Conservation (phyloP, 768 basidiomycete genomes). For the Kwoniella heveanensis region DNA sequence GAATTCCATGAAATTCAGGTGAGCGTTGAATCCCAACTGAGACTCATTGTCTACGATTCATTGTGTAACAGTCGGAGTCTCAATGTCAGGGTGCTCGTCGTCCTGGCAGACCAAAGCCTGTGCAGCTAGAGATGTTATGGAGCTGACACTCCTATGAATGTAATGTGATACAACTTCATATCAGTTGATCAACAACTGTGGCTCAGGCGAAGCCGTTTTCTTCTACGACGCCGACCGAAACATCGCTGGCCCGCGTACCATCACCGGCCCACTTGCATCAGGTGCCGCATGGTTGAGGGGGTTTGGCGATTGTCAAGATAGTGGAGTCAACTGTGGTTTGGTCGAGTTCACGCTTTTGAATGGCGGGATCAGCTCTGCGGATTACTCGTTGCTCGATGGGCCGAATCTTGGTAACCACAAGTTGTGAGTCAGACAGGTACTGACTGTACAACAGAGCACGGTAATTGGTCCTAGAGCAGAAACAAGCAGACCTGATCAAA, state of each 20-base stretch:
- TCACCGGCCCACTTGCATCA: conserved; percentile 23
- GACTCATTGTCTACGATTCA: no score
- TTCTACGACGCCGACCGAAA: conserved; percentile 6
- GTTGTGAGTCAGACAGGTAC: no score
- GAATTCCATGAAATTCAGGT: background rate
- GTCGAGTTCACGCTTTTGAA: conserved; percentile 34
- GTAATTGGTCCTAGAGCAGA: no score
- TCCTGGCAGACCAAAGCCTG: no score
- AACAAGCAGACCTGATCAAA: no score
- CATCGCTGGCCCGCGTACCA: conserved; percentile 8
- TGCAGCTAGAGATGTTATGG: no score
- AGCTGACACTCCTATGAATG: background rate
- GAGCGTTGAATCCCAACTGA: no score
- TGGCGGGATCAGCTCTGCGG: conserved; percentile 17
- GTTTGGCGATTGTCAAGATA: conserved; percentile 16
- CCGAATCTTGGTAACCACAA: conserved; percentile 25
- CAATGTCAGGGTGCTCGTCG: no score
- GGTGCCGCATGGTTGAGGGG: conserved; percentile 29
- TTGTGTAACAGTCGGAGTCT: no score
- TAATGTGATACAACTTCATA: background rate
- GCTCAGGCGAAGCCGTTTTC: conserved; percentile 28
- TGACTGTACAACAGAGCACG: no score
- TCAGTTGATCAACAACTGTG: conserved; percentile 34
- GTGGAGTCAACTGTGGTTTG: conserved; percentile 33
- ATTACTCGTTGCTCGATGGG: conserved; percentile 28